phyloP scores from a whole-genome alignment of 192 early-diverging fungal species.

The Coemansia asiatica region DNA sequence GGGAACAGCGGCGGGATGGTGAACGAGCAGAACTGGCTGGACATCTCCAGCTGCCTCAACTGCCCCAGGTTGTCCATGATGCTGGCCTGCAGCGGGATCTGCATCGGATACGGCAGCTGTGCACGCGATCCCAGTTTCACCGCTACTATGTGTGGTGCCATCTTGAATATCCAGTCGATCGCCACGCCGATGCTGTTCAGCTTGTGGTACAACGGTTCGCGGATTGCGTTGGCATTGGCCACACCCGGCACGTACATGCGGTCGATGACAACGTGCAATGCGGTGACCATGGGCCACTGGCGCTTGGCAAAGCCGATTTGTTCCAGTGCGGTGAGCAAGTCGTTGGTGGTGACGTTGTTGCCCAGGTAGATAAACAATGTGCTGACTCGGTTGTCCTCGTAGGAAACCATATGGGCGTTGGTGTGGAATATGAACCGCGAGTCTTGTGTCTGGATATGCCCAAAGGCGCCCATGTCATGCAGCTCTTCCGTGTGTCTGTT shows the following conservation, averaged over 20 bases:
- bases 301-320: background rate
- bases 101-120: background rate
- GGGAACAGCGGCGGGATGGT: constrained; percentile 8
- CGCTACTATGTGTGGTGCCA: background rate
- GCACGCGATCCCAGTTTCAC: constrained; percentile 3
- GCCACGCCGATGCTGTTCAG: background rate
- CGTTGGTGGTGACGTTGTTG: constrained; percentile 1
- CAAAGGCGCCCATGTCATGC: background rate
- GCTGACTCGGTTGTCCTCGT: background rate
- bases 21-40: background rate
- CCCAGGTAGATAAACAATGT: constrained; percentile 1
- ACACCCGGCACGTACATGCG: background rate
- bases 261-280: background rate
- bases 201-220: constrained; percentile 5
- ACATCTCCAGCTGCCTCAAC: background rate
- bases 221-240: background rate
- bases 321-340: background rate
- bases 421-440: background rate
- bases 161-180: background rate
- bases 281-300: background rate
- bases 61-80: background rate
- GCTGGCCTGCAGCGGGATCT: constrained; percentile 4
- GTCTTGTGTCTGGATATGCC: background rate
- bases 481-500: background rate
- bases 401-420: constrained; percentile 1